Evolutionary conservation across 257 asterid species (phyloP), one percentile per base, ranked within the genome.

Genomic region (Scutellaria minor): DNA sequence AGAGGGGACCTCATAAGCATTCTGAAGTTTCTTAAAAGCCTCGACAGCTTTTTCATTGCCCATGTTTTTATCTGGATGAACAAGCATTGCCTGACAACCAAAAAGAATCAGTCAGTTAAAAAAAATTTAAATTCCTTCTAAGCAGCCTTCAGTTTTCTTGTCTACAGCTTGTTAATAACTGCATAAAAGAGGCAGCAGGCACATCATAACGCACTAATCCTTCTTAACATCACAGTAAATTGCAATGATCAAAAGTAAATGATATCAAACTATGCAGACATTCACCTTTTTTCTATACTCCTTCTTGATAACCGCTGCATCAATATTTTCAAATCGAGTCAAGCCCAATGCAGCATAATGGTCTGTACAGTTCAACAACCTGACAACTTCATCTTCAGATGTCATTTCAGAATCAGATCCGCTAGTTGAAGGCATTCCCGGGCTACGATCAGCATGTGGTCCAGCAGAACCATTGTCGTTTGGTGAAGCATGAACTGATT

Each of bases 41-140:
- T 95, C 99, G 35, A 84, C 99, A 77, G 99, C 96, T 84, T 79
- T 91, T 80, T 88, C 98, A 60, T 95, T 87, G 52, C 99, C 97
- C 97, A 95, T 88, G 77, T 95, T 95, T 86, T 95, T 95, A 85
- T 95, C 99, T 58, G 99, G 99, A 82, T 95, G 99, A 45, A 95
- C 99, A 77, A 95, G 90, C 95, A 95, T 95, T 77, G 98, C 99
- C 99, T 95, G 77, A 83, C 22, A 76, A 81, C 53, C 41, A 62
- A 76, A 75, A 77, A 58, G 14, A 51, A 75, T 51, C 42, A 37
- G 39, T 72, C 58, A 77, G 68, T 54, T 44, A 64, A 48, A 60
- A 57, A 71, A 59, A 71, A 7, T 20, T 61, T 56, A 24, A 56
- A 44, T 35, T 56, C 57, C 45, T 22, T 22, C 13, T 7, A 51